Evolutionary conservation across 345 rosid genomes (phyloP), one percentile per base, ranked within the genome.

Genomic region (Eucalyptus marginata): DNA sequence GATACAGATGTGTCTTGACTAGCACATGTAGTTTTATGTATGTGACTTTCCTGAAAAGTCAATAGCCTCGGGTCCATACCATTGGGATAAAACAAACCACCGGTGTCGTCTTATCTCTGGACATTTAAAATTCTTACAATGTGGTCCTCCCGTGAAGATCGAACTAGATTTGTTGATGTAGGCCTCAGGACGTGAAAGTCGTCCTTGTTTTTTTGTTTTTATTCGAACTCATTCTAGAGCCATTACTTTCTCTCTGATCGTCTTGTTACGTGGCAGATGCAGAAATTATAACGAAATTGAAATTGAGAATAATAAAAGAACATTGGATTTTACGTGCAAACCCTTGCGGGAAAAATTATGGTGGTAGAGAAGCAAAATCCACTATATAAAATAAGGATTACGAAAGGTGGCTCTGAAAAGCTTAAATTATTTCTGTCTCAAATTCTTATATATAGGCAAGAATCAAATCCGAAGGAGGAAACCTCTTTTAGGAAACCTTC

Each of bases 241-340:
- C 17, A 14, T 13, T 14, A n/a, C 20, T n/a, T 14, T 64, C 76
- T 52, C 25, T 52, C 58, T 7, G 1, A 13, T 29, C 29, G 71
- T 13, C 17, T 29, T 62, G 58, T 52, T 36, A 36, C 20, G 18
- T 20, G 58, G 2, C 2, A 52, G 10, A 52, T 52, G 58, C 5
- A 8, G 0, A 52, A 52, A 52, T 2, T 18, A 52, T 18, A 18
- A 52, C 10, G 25, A 20, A 52, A 52, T 52, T 20, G 25, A 52
- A 52, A 52, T 20, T 52, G 25, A 52, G 25, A 20, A 18, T 1
- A 7, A 52, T 52, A 52, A 18, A 52, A 20, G 25, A 52, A 52
- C 1, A 4, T 1, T 5, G 0, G 0, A 52, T 52, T 52, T 52
- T 52, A 52, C 5, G 0, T 52, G 25, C 58, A 52, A 52, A 52